Percentiles rank a stretch among this genome's conserved stretches.
Evolutionary conservation across 2,329 filamentous ascomycete genomes (phyloP).

Genomic region (Calonectria leucothoes): DNA sequence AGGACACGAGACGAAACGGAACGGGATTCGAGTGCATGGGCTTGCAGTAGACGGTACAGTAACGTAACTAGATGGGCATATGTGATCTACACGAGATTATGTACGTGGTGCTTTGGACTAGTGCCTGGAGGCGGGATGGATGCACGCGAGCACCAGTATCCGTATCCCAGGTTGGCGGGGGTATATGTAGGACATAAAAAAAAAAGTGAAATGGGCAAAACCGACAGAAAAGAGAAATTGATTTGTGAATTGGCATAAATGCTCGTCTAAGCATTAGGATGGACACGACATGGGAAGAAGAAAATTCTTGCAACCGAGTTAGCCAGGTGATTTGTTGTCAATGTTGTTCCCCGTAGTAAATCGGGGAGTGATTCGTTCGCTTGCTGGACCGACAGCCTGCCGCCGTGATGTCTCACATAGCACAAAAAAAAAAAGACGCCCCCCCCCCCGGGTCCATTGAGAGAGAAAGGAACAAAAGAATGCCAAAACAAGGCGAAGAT

Average conservation of each 20-base stretch:
- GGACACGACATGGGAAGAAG: neutral
- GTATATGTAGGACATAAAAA: neutral
- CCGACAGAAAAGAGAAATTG: neutral
- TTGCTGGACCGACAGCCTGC: slow-evolving; percentile 7
- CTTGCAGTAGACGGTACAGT: neutral
- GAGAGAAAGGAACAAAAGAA: neutral
- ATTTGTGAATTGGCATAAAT: neutral
- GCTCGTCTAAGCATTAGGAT: neutral
- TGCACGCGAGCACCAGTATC: neutral
- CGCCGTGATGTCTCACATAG: slow-evolving; percentile 14
- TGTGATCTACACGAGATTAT: slow-evolving; percentile 9
- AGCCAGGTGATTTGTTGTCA: slow-evolving; percentile 6
- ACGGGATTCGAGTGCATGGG: neutral
- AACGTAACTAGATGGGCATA: neutral
- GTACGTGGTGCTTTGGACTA: slow-evolving; percentile 1
- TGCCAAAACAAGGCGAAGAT: slow-evolving; percentile 5
- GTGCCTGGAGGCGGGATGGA: neutral
- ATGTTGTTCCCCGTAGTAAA: neutral
- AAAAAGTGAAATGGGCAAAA: neutral
- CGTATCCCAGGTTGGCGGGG: too few relatives aligned
- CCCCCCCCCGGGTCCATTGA: neutral
- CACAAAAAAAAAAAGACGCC: neutral
- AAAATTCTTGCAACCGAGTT: neutral
- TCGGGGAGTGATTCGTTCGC: slow-evolving; percentile 6
- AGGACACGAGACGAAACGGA: neutral